Percentiles rank a stretch among this genome's conserved stretches.
Evolutionary conservation across 2,329 filamentous ascomycete genomes (phyloP).

Genomic region (Graphilbum fragrans): DNA sequence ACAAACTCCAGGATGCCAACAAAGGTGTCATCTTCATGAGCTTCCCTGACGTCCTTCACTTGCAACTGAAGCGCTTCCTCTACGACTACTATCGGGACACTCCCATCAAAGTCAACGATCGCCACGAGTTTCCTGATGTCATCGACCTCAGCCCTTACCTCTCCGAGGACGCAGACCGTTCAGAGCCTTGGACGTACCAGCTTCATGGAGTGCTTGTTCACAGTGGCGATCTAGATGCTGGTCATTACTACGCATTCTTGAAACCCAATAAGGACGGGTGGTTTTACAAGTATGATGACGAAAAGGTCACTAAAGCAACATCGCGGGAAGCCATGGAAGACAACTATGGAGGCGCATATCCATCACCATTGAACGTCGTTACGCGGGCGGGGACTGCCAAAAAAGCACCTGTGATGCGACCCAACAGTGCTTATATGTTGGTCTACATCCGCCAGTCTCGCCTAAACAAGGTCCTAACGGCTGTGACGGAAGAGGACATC

Average conservation of each 20-base stretch:
- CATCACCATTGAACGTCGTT: constrained; percentile 26
- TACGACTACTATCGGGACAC: constrained; percentile 93
- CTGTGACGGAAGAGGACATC: constrained; percentile 65
- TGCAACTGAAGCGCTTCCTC: constrained; percentile 95
- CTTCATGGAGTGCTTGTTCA: constrained; percentile 93
- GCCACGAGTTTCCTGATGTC: constrained; percentile 76
- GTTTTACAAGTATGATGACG: constrained; percentile 97
- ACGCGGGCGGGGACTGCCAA: constrained; percentile 37
- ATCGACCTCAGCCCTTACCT: constrained; percentile 83
- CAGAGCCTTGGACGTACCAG: constrained; percentile 83
- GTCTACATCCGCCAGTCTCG: constrained; percentile 88
- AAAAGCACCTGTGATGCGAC: constrained; percentile 46
- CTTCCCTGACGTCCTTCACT: constrained; percentile 85
- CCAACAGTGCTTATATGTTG: constrained; percentile 93
- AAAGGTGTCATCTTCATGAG: constrained; percentile 96
- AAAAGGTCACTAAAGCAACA: constrained; percentile 90
- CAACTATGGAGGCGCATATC: constrained; percentile 88
- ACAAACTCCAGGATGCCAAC: constrained; percentile 89
- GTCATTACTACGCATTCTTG: constrained; percentile 95
- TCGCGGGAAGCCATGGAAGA: constrained; percentile 87
- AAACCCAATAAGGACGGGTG: constrained; percentile 86
- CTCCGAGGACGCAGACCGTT: constrained; percentile 72
- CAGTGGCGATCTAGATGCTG: constrained; percentile 90
- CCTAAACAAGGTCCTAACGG: constrained; percentile 69
- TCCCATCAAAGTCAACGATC: constrained; percentile 98